Conservation (phyloP, 2,329 filamentous ascomycete genomes). For the Pseudofabraea citricarpa region DNA sequence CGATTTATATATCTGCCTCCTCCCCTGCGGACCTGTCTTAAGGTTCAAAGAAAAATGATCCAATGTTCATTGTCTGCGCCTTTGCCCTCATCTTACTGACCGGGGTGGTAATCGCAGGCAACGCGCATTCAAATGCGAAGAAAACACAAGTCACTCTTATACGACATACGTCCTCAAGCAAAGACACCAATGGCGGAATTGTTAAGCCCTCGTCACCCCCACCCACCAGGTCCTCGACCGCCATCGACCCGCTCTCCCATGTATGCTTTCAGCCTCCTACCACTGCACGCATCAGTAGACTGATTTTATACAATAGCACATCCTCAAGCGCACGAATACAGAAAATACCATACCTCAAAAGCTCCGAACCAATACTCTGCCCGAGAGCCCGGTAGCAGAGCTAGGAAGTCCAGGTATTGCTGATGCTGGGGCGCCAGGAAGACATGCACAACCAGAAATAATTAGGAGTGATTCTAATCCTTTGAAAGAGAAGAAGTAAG, state of each 20-base stretch:
- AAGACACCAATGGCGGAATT: conserved; percentile 18
- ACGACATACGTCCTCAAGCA: conserved; percentile 20
- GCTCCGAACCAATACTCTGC: conserved; percentile 44
- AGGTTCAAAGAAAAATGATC: conserved; percentile 7
- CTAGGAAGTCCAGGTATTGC: conserved; percentile 5
- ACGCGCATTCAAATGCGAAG: conserved; percentile 19
- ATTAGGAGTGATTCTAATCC: conserved; percentile 22
- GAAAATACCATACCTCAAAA: conserved; percentile 48
- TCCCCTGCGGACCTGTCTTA: background rate
- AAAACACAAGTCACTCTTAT: conserved; percentile 21
- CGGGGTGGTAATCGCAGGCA: conserved; percentile 10
- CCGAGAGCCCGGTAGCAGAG: conserved; percentile 46
- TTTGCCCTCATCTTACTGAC: conserved; percentile 19
- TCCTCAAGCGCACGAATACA: conserved; percentile 63
- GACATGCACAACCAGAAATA: conserved; percentile 32
- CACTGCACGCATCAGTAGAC: conserved; percentile 7
- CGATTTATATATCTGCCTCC: conserved; percentile 3
- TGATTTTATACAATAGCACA: conserved; percentile 37
- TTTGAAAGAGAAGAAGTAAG: conserved; percentile 62
- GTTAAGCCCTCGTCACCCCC: conserved; percentile 11
- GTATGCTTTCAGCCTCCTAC: conserved; percentile 37
- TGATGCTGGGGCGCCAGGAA: conserved; percentile 17
- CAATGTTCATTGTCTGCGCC: conserved; percentile 12
- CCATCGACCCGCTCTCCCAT: conserved; percentile 64
- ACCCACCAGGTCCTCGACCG: conserved; percentile 27